Base-by-base conservation (phyloP, 495 filamentous ascomycete species). In the Darksidea phi region DNA sequence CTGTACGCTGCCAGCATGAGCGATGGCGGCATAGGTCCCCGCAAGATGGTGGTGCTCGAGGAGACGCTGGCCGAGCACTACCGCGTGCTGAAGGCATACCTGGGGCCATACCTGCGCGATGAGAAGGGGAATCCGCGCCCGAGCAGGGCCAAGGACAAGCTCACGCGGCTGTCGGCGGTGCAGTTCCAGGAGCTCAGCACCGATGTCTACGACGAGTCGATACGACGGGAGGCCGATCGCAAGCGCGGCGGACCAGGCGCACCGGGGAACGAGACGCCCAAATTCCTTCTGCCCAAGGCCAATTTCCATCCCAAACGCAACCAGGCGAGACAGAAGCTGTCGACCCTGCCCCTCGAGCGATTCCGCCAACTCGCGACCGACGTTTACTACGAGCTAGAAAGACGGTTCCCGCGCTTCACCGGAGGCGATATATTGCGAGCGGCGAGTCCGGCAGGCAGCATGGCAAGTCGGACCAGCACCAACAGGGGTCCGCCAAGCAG, bases 171-270 rank as follows among this genome's bases (percentile, higher is more conserved):
- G 36, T 95, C 91, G 0, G 78, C 86, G 10, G 90, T 92, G 23
- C 94, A 98, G 71, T 98, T 98, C 71, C 89, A 95, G 71, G 94
- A 98, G 76, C 79, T 98, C 20, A 96, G 90, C 70, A 97, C 93
- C 20, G 94, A 98, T 73, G 94, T 98, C 32, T 97, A 91, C 74
- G 94, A 98, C 73, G 94, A 98, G 74, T 78, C 97, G 43, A 81
- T 94, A 61, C 88, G 94, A 36, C 84, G 94, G 58, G 90, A 96
- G 72, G 80, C 84, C 67, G 78, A 84, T 34, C 75, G 74, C 13
- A 61, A 59, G 34, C 51, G 54, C 18, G 67, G 67, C 17, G 67
- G 63, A 2, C 71, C 71, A 25, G 73, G 77, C 72, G 34, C 83
- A 79, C 38, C 81, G 83, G 38, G 78, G 78, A 67, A 66, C 60